phyloP scores from a whole-genome alignment of 306 rosid species.

The Vigna hirtella region DNA sequence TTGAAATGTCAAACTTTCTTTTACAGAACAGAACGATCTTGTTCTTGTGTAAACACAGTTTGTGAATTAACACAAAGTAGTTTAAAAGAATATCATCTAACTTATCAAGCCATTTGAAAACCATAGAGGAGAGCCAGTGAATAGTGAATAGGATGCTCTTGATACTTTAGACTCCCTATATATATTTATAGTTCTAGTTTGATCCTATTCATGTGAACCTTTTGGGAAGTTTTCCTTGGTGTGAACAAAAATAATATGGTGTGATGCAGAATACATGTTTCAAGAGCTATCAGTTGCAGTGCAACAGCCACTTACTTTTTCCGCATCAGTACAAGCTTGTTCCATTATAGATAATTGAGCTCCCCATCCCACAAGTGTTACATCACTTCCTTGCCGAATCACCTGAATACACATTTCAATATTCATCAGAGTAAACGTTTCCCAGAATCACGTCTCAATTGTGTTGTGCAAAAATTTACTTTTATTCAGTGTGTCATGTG shows the following conservation, averaged over 20 bases:
- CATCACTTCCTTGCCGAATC: constrained; percentile 78
- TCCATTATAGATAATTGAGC: constrained; percentile 90
- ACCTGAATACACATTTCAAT: constrained; percentile 60
- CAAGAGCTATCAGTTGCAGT: constrained; percentile 7
- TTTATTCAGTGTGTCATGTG: constrained; percentile 21
- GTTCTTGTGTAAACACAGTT: not conserved
- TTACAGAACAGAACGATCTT: not conserved
- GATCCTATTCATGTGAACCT: not conserved
- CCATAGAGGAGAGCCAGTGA: not conserved
- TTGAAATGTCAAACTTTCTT: not conserved
- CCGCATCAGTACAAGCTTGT: constrained; percentile 94
- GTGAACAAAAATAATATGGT: constrained; percentile 18
- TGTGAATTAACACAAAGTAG: not conserved
- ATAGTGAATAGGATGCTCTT: not conserved
- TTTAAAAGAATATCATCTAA: constrained; percentile 3
- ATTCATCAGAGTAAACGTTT: constrained; percentile 19
- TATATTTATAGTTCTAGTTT: not conserved
- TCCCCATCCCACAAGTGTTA: constrained; percentile 99
- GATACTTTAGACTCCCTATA: not conserved
- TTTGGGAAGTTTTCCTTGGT: not conserved
- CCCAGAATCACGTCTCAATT: constrained; percentile 8
- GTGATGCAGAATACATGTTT: constrained; percentile 35
- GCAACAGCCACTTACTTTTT: constrained; percentile 60
- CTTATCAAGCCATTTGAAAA: constrained; percentile 2
- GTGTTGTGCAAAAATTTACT: constrained; percentile 18